Percentiles rank a stretch among this genome's conserved stretches.
Conservation (phyloP, 2,329 filamentous ascomycete genomes). For the Verticillium nonalfalfae region DNA sequence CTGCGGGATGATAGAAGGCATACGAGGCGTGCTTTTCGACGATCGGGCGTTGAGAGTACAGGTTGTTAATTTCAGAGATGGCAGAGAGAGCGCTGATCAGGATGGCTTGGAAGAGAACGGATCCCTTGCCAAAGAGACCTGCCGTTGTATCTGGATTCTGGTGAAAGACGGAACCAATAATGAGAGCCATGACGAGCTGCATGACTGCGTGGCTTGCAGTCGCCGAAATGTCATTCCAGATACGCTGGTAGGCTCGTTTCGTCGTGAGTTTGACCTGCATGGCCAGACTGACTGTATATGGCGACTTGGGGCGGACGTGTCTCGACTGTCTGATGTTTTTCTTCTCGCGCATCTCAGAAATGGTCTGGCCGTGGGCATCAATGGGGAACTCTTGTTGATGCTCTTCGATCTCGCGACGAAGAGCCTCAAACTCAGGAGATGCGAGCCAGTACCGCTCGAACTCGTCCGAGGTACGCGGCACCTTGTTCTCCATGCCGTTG, state of each 20-base stretch:
- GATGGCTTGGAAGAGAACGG: conserved; percentile 54
- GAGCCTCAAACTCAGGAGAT: conserved; percentile 33
- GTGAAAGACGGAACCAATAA: conserved; percentile 57
- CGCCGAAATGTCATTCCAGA: conserved; percentile 44
- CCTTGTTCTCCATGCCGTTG: conserved; percentile 51
- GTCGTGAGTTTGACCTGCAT: conserved; percentile 49
- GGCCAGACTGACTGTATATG: conserved; percentile 48
- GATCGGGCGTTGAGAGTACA: conserved; percentile 38
- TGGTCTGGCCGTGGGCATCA: conserved; percentile 27
- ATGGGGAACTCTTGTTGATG: conserved; percentile 40
- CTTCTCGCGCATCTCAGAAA: conserved; percentile 35
- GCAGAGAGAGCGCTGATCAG: conserved; percentile 53
- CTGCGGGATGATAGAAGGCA: conserved; percentile 43
- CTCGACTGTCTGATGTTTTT: conserved; percentile 47
- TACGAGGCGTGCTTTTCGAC: conserved; percentile 43
- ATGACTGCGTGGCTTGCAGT: conserved; percentile 37
- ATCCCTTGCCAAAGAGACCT: conserved; percentile 48
- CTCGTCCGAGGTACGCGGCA: conserved; percentile 64
- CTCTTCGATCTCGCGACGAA: conserved; percentile 41
- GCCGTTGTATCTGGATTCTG: conserved; percentile 39
- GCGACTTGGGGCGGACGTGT: conserved; percentile 45
- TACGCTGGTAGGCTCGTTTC: conserved; percentile 42
- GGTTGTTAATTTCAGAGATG: conserved; percentile 45
- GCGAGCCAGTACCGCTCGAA: conserved; percentile 47
- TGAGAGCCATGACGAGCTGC: conserved; percentile 50